Percentiles rank a stretch among this genome's conserved stretches.
These are phyloP conservation scores for Daldinia sp. DNA, from an alignment of 2,329 filamentous ascomycete genomes.

Conservation along the genomic window DNA sequence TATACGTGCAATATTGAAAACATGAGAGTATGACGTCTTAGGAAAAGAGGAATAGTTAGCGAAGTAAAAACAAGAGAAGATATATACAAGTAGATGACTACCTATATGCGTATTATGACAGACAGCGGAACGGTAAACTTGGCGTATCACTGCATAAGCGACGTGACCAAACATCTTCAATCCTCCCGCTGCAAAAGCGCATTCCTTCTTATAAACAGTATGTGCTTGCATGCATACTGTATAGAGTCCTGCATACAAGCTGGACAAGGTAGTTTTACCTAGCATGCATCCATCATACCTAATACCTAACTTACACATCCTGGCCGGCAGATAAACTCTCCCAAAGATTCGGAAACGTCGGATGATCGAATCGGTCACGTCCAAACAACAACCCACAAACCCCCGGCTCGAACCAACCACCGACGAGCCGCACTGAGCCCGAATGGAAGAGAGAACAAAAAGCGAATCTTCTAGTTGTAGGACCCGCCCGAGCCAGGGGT, in stretches of 20 bases:
- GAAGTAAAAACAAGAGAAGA: background rate
- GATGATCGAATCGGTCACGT: slow-evolving; percentile 16
- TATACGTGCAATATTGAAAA: background rate
- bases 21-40: background rate
- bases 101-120: background rate
- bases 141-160: slow-evolving; percentile 12
- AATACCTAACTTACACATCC: background rate
- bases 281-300: background rate
- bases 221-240: background rate
- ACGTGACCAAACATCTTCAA: background rate
- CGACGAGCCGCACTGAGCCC: background rate
- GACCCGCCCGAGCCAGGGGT: background rate
- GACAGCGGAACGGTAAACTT: slow-evolving; percentile 5
- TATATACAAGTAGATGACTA: background rate
- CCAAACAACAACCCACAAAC: background rate
- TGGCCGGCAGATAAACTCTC: slow-evolving; percentile 15
- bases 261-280: too few relatives aligned
- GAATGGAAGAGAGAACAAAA: background rate
- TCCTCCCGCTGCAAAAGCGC: background rate
- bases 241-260: background rate
- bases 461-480: slow-evolving; percentile 1
- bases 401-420: slow-evolving; percentile 21
- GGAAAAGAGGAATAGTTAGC: background rate
- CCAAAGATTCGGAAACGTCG: slow-evolving; percentile 32
- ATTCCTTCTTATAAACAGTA: background rate